Conservation (phyloP, 352 stramenopile genomes). For the Phytopythium boreale region DNA sequence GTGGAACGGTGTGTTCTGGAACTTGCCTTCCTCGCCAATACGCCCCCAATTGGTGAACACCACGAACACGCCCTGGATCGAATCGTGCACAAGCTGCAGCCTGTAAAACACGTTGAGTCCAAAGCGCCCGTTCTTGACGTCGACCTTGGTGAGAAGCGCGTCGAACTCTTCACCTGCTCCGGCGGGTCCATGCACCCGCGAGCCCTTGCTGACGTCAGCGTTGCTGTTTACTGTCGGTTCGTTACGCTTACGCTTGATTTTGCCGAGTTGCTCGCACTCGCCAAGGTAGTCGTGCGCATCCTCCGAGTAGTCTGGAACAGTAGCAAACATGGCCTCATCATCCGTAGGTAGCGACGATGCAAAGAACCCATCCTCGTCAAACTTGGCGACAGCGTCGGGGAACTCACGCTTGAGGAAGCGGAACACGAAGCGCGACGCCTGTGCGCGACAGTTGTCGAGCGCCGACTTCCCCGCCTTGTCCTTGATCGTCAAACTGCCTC, state of each 20-base stretch:
- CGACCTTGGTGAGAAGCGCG: conserved; percentile 68
- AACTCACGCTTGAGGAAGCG: conserved; percentile 39
- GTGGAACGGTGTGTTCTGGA: conserved; percentile 75
- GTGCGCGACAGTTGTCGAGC: conserved; percentile 52
- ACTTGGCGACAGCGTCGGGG: conserved; percentile 20
- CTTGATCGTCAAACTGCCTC: conserved; percentile 28
- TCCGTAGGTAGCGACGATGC: conserved; percentile 4
- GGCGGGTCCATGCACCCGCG: conserved; percentile 25
- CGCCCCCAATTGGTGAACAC: conserved; percentile 83
- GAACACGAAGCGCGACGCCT: conserved; percentile 58
- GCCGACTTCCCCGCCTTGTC: conserved; percentile 37
- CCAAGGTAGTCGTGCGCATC: conserved; percentile 51
- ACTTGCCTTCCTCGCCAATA: conserved; percentile 72
- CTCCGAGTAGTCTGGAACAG: conserved; percentile 31
- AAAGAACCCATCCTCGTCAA: conserved; percentile 29
- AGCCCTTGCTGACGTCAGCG: conserved; percentile 60
- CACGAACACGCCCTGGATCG: conserved; percentile 65
- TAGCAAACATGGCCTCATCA: conserved; percentile 22
- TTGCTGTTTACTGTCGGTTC: conserved; percentile 45
- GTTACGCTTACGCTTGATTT: conserved; percentile 47
- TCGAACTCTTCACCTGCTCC: conserved; percentile 39
- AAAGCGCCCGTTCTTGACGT: conserved; percentile 67
- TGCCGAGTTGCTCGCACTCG: conserved; percentile 47
- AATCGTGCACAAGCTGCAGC: conserved; percentile 64
- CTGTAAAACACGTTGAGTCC: conserved; percentile 80